Conservation (phyloP, 441 rosid genomes). For the Breynia disticha region DNA sequence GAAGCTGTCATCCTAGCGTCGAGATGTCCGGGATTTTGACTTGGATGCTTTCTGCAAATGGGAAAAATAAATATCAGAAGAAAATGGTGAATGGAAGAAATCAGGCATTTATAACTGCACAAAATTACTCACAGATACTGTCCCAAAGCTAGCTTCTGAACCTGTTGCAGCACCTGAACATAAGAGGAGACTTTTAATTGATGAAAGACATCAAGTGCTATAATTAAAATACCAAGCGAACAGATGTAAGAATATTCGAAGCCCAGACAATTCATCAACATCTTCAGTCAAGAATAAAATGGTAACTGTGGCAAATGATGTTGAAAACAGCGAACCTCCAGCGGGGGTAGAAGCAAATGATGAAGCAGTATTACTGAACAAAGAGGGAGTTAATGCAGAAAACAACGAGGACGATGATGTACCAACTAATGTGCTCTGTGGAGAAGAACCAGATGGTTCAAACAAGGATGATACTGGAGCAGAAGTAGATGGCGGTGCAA, state of each 20-base stretch:
- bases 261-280: too few species aligned
- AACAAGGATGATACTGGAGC: conserved; percentile 52
- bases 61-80: conserved; percentile 4
- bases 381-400: conserved; percentile 53
- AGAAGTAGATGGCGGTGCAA: conserved; percentile 58
- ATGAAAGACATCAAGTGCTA: not conserved
- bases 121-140: conserved; percentile 52
- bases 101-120: not conserved
- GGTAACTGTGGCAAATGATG: conserved; percentile 53
- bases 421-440: conserved; percentile 36
- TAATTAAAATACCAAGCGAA: too few species aligned
- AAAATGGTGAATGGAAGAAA: not conserved
- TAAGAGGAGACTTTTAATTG: conserved; percentile 3
- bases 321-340: conserved; percentile 47
- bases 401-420: conserved; percentile 37
- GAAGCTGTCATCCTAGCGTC: conserved; percentile 32
- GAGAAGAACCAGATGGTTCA: conserved; percentile 41
- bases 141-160: conserved; percentile 87
- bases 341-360: conserved; percentile 47
- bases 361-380: conserved; percentile 40
- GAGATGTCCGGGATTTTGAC: conserved; percentile 64
- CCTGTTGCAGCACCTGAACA: conserved; percentile 48
- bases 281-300: not conserved
- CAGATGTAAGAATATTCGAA: too few species aligned
- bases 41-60: conserved; percentile 60